Conservation (phyloP, 805 yeast species). For the Kuraishia cidri region DNA sequence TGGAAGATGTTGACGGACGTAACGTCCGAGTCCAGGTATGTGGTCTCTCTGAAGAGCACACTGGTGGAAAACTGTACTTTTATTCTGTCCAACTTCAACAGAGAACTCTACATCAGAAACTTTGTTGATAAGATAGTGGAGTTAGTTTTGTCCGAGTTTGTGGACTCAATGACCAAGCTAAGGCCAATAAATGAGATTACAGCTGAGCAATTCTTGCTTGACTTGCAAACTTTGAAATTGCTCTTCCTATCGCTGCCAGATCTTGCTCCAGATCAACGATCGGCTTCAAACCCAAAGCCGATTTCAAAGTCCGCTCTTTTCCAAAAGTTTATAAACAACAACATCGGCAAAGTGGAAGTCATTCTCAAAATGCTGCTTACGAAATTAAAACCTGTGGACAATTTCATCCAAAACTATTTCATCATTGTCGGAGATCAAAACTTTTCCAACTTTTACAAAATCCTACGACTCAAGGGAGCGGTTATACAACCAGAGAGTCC, state of each 20-base stretch:
- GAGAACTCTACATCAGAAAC: constrained; percentile 65
- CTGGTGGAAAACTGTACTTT: constrained; percentile 33
- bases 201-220: constrained; percentile 78
- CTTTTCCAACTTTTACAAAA: constrained; percentile 51
- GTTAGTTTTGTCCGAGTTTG: constrained; percentile 41
- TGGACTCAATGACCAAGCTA: constrained; percentile 46
- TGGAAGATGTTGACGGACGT: constrained; percentile 63
- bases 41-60: constrained; percentile 43
- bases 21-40: constrained; percentile 65
- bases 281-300: constrained; percentile 15
- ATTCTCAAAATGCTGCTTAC: constrained; percentile 63
- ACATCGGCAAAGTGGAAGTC: constrained; percentile 34
- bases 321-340: constrained; percentile 14
- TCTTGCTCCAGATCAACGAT: constrained; percentile 25
- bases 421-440: constrained; percentile 58
- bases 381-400: constrained; percentile 55
- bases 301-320: constrained; percentile 14
- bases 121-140: constrained; percentile 75
- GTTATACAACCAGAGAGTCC: constrained; percentile 19
- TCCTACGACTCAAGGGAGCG: constrained; percentile 53
- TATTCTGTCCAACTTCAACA: constrained; percentile 50
- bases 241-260: constrained; percentile 40
- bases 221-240: constrained; percentile 55
- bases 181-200: constrained; percentile 62
- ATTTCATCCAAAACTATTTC: constrained; percentile 57